Conservation (phyloP, 2,329 filamentous ascomycete species). For the Emmonsiellopsis sp. region DNA sequence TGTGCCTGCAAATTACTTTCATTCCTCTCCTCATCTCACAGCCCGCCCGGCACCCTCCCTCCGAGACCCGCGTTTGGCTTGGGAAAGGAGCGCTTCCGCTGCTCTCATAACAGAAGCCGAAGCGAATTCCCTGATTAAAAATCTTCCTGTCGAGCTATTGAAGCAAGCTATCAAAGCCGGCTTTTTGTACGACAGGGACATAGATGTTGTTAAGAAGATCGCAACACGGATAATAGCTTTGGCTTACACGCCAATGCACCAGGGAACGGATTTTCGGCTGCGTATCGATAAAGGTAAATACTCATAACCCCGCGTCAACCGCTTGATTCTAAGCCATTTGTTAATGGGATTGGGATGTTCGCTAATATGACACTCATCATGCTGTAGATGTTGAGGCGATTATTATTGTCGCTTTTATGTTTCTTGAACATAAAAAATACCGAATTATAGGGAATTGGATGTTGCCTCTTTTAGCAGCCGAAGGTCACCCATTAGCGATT, state of each 20-base stretch:
- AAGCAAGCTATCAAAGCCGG: not conserved
- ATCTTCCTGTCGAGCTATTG: not conserved
- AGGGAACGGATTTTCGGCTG: no score
- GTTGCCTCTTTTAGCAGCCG: not conserved
- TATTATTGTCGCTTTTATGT: not conserved
- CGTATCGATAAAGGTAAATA: no score
- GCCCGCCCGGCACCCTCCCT: not conserved
- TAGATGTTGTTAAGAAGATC: not conserved
- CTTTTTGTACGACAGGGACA: not conserved
- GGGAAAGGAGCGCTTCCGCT: not conserved
- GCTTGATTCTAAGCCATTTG: no score
- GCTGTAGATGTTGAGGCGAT: not conserved
- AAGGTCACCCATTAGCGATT: not conserved
- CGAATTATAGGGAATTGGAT: not conserved
- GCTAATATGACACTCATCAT: no score
- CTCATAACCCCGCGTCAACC: no score
- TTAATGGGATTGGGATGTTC: no score
- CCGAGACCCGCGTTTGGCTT: not conserved
- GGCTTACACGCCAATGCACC: no score
- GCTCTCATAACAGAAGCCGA: not conserved
- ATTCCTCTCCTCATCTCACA: not conserved
- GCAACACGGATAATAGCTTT: no score
- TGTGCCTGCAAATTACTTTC: not conserved
- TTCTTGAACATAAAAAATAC: not conserved
- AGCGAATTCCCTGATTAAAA: not conserved